These are phyloP conservation scores for Chlorella sp. DNA, from an alignment of 139 green algal genomes.

Conservation along the genomic window DNA sequence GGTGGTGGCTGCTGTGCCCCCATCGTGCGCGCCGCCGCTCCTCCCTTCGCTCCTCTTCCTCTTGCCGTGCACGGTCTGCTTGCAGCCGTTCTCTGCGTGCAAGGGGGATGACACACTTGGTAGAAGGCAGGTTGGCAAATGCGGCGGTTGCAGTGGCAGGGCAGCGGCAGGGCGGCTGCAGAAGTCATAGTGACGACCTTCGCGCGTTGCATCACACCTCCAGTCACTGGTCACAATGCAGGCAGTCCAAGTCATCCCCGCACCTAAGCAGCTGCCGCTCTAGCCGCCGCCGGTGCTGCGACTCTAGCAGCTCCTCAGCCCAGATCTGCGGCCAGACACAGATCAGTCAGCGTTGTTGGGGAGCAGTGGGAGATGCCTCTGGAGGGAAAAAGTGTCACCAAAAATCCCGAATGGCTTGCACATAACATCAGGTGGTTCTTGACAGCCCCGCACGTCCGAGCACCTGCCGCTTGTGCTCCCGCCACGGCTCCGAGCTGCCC, in stretches of 20 bases:
- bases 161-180: not conserved
- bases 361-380: too few species aligned
- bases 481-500: conserved; percentile 73
- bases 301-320: conserved; percentile 68
- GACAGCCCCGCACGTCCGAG: too few species aligned
- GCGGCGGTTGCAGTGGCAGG: not conserved
- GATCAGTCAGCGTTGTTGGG: too few species aligned
- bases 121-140: too few species aligned
- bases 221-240: too few species aligned
- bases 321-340: conserved; percentile 8
- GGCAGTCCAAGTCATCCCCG: not conserved
- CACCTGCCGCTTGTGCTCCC: conserved; percentile 49
- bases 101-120: too few species aligned
- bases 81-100: conserved; percentile 1
- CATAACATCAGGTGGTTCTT: too few species aligned
- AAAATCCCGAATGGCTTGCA: too few species aligned
- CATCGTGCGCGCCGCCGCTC: conserved; percentile 38
- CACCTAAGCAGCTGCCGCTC: conserved; percentile 40
- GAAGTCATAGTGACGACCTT: too few species aligned
- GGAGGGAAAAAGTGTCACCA: too few species aligned
- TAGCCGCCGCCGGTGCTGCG: conserved; percentile 49
- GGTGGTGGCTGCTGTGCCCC: conserved; percentile 35
- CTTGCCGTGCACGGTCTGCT: conserved; percentile 11
- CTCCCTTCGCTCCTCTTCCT: conserved; percentile 44
- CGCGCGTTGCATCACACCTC: too few species aligned